These are phyloP conservation scores for Gynochthodes officinalis DNA, from an alignment of 257 asterid species.

Conservation along the genomic window DNA sequence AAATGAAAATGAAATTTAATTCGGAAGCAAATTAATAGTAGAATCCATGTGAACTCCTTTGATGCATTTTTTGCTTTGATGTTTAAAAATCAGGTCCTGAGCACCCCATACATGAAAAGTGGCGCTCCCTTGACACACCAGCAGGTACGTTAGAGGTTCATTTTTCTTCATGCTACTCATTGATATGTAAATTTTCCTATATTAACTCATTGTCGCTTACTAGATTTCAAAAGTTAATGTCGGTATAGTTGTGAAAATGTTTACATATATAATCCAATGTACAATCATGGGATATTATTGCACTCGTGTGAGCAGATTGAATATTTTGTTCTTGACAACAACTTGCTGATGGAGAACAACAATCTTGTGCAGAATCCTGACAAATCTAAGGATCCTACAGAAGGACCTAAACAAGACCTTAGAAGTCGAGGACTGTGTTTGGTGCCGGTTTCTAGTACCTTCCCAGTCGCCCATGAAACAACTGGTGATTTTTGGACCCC, in stretches of 20 bases:
- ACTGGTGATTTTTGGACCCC: slow-evolving; percentile 86
- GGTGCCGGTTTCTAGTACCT: slow-evolving; percentile 85
- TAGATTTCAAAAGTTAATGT: not conserved
- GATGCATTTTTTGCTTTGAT: not conserved
- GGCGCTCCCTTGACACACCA: slow-evolving; percentile 69
- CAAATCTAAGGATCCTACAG: slow-evolving; percentile 53
- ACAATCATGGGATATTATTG: not conserved
- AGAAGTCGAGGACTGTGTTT: slow-evolving; percentile 82
- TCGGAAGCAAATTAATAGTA: not conserved
- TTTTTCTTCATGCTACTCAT: not conserved
- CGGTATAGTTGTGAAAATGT: not conserved
- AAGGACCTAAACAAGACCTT: slow-evolving; percentile 58
- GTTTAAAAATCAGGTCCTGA: slow-evolving; percentile 45
- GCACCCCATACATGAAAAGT: slow-evolving; percentile 81
- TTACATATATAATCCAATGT: slow-evolving; percentile 4
- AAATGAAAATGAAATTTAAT: too few relatives aligned
- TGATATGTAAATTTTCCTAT: not conserved
- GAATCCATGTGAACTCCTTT: not conserved
- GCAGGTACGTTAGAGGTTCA: slow-evolving; percentile 39
- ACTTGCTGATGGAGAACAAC: not conserved
- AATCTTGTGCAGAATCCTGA: slow-evolving; percentile 37
- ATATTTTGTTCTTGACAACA: too few relatives aligned
- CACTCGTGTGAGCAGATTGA: not conserved
- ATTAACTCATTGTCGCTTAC: too few relatives aligned
- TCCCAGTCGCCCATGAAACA: slow-evolving; percentile 76